These are phyloP conservation scores for Penicillium decumbens DNA, from an alignment of 2,329 filamentous ascomycete genomes.

Conservation along the genomic window DNA sequence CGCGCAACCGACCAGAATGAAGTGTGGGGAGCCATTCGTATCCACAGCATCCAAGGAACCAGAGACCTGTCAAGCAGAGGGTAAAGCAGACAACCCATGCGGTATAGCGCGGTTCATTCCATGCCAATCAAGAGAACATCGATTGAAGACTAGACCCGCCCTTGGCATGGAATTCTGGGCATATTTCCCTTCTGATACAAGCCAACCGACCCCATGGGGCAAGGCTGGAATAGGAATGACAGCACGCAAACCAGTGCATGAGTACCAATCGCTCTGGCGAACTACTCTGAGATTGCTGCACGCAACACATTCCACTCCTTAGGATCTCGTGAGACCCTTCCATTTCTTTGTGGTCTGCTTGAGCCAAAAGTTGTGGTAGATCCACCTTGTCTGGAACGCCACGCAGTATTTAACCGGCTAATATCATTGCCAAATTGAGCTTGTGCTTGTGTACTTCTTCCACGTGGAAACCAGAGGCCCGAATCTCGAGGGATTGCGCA, in stretches of 20 bases:
- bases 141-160: no score
- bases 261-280: background rate
- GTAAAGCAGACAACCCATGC: background rate
- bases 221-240: background rate
- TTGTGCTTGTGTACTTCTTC: no score
- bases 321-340: background rate
- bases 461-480: no score
- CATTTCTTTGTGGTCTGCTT: background rate
- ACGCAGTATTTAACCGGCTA: constrained; percentile 5
- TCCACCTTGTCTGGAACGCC: constrained; percentile 1
- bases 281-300: background rate
- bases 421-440: background rate
- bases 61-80: background rate
- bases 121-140: background rate
- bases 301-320: background rate
- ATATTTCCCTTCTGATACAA: no score
- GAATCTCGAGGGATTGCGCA: no score
- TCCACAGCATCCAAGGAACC: background rate
- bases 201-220: background rate
- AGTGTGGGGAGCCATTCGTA: constrained; percentile 1
- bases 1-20: background rate
- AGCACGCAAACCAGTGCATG: background rate
- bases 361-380: background rate
- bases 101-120: background rate
- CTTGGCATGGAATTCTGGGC: no score